phyloP scores from a whole-genome alignment of 73 alveolate genomes.

The Uronychia setigera region DNA sequence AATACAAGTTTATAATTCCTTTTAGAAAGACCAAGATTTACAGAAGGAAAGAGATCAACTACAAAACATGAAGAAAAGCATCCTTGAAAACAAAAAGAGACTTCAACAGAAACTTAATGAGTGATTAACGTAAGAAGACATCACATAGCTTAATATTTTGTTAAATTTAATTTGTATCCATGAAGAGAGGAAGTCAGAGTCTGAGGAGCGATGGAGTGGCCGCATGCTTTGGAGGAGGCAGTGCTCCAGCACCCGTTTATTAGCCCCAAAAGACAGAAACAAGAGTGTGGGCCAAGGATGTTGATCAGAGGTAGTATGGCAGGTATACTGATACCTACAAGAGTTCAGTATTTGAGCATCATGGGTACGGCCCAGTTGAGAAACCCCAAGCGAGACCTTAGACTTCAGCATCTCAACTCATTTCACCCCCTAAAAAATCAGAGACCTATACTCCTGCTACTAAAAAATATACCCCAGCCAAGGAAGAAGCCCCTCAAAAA shows the following conservation, averaged over 20 bases:
- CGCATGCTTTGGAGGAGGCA: not conserved
- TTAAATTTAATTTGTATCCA: not conserved
- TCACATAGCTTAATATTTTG: not conserved
- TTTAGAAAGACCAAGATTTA: not conserved
- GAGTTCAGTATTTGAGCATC: not conserved
- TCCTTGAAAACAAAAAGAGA: not conserved
- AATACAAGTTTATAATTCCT: not conserved
- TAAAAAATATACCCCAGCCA: not conserved
- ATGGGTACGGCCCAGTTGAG: not conserved
- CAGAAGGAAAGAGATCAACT: not conserved
- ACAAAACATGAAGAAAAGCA: not conserved
- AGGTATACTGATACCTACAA: not conserved
- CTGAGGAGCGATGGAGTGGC: not conserved
- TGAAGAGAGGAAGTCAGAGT: not conserved
- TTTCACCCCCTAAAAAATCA: not conserved
- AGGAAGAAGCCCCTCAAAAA: not conserved
- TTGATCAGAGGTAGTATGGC: not conserved
- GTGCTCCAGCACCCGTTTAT: not conserved
- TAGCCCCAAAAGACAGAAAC: not conserved
- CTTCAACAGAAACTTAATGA: not conserved
- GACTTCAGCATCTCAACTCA: not conserved
- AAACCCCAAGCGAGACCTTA: not conserved
- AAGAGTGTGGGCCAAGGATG: not conserved
- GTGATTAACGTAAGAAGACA: not conserved
- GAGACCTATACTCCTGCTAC: not conserved